Percentiles rank a stretch among this genome's conserved stretches.
Conservation (phyloP, 2,329 filamentous ascomycete genomes). For the Penicillium sp. region DNA sequence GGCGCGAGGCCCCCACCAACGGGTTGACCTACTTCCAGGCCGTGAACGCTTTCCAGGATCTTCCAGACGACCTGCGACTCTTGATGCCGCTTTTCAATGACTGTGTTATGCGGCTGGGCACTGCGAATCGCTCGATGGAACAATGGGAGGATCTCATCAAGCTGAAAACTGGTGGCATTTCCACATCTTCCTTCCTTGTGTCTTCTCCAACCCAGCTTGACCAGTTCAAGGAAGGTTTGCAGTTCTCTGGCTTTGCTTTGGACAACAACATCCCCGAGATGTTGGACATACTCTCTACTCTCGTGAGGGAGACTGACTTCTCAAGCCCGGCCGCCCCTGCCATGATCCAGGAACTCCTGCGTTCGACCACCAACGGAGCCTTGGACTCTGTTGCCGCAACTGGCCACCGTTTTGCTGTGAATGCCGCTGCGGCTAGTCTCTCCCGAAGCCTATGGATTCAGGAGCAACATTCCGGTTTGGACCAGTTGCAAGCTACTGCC, state of each 20-base stretch:
- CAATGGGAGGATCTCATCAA: slow-evolving; percentile 95
- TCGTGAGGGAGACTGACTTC: slow-evolving; percentile 88
- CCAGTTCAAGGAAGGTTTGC: slow-evolving; percentile 75
- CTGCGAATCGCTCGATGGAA: slow-evolving; percentile 84
- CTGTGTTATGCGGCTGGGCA: slow-evolving; percentile 89
- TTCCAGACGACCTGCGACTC: slow-evolving; percentile 81
- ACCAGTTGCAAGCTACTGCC: slow-evolving; percentile 83
- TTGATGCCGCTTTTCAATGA: slow-evolving; percentile 90
- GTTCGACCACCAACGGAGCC: slow-evolving; percentile 83
- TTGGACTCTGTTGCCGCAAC: slow-evolving; percentile 89
- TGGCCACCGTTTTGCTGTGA: slow-evolving; percentile 83
- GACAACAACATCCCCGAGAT: slow-evolving; percentile 89
- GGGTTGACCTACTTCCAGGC: slow-evolving; percentile 95
- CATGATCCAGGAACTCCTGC: slow-evolving; percentile 82
- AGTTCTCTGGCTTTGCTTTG: slow-evolving; percentile 81
- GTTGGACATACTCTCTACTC: slow-evolving; percentile 78
- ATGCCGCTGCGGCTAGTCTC: slow-evolving; percentile 78
- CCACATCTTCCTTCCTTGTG: slow-evolving; percentile 79
- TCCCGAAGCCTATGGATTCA: slow-evolving; percentile 70
- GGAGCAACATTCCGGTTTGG: slow-evolving; percentile 87
- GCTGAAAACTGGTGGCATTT: slow-evolving; percentile 89
- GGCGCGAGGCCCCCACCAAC: slow-evolving; percentile 91
- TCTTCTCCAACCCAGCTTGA: slow-evolving; percentile 73
- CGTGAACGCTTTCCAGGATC: slow-evolving; percentile 73
- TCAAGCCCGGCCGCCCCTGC: slow-evolving; percentile 76